These are phyloP conservation scores for Strobilomyces echinocephalus DNA, from an alignment of 768 basidiomycete species.

Conservation along the genomic window DNA sequence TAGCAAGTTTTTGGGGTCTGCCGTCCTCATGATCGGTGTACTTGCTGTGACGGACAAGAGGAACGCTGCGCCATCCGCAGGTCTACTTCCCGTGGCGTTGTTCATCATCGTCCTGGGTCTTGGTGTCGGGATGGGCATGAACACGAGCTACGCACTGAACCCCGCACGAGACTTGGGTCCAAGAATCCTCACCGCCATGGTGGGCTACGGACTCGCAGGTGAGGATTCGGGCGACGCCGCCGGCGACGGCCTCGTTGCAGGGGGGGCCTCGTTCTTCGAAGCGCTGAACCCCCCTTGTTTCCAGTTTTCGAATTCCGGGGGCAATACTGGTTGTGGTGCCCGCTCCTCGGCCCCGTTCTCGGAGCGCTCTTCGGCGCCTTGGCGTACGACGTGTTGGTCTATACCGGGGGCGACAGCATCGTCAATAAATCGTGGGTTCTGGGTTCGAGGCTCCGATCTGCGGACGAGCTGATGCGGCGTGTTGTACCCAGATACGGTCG, in stretches of 20 bases:
- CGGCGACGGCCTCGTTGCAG: not conserved
- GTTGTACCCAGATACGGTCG: not conserved
- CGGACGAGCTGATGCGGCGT: not conserved
- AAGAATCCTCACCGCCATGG: constrained; percentile 58
- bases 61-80: constrained; percentile 44
- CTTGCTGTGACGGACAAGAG: constrained; percentile 49
- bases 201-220: constrained; percentile 48
- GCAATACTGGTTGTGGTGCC: constrained; percentile 70
- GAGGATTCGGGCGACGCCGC: not conserved
- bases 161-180: constrained; percentile 67
- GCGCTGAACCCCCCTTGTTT: not conserved
- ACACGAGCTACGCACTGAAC: constrained; percentile 60
- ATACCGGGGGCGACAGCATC: constrained; percentile 46
- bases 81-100: constrained; percentile 48
- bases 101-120: constrained; percentile 55
- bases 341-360: constrained; percentile 50
- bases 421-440: constrained; percentile 42
- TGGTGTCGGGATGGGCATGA: constrained; percentile 50
- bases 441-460: not conserved
- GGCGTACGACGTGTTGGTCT: constrained; percentile 53
- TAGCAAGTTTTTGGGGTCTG: constrained; percentile 48
- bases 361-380: constrained; percentile 50
- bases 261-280: too few species aligned
- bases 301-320: constrained; percentile 29
- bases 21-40: constrained; percentile 47